Percentiles rank a stretch among this genome's conserved stretches.
phyloP scores from a whole-genome alignment of 148 eudicot genomes.

The Euryodendron excelsum region DNA sequence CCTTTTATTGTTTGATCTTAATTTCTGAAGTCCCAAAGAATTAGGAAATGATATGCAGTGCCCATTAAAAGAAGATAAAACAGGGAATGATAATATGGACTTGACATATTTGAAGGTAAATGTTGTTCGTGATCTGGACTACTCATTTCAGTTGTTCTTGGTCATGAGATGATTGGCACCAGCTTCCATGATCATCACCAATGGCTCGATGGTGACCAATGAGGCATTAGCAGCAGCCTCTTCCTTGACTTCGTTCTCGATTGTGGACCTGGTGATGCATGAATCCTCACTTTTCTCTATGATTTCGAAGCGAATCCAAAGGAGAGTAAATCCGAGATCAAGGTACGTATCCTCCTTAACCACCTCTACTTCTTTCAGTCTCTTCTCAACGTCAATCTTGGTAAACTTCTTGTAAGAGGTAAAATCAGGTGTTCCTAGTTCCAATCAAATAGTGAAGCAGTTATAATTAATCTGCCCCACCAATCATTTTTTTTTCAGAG shows the following conservation, averaged over 20 bases:
- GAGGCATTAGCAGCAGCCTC: conserved; percentile 36
- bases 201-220: conserved; percentile 30
- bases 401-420: conserved; percentile 45
- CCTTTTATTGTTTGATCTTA: no score
- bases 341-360: conserved; percentile 57
- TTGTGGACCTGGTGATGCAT: conserved; percentile 40
- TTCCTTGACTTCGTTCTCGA: conserved; percentile 51
- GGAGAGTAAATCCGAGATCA: conserved; percentile 41
- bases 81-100: no score
- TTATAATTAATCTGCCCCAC: no score
- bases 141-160: no score
- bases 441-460: not conserved
- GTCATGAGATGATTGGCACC: conserved; percentile 21
- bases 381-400: conserved; percentile 41
- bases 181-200: conserved; percentile 24
- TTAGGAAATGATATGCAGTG: no score
- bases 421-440: not conserved
- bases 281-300: conserved; percentile 26
- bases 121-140: no score
- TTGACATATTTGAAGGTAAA: no score
- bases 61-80: no score
- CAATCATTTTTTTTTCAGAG: no score
- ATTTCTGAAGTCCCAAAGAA: no score
- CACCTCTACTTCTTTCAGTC: conserved; percentile 47
- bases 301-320: conserved; percentile 37